These are phyloP conservation scores for Alternaria postmessia DNA, from an alignment of 2,329 filamentous ascomycete genomes.

Conservation along the genomic window DNA sequence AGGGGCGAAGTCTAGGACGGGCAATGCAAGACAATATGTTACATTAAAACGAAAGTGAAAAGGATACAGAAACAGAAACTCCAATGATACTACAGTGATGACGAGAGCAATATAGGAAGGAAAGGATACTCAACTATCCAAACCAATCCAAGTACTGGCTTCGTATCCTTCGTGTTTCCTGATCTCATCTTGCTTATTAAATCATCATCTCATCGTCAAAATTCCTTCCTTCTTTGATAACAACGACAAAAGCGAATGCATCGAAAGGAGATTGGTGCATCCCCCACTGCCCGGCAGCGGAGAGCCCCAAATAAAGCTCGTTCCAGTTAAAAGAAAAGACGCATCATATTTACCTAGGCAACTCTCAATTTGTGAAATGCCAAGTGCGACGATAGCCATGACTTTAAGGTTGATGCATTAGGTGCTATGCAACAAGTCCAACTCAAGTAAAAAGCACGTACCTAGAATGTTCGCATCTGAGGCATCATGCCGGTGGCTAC, in stretches of 20 bases:
- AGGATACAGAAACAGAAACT: not conserved
- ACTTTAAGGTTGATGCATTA: slow-evolving; percentile 5
- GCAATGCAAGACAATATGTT: slow-evolving; percentile 15
- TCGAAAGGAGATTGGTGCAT: not conserved
- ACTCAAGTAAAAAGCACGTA: slow-evolving; percentile 1
- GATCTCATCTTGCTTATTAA: slow-evolving; percentile 6
- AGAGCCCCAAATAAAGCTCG: not conserved
- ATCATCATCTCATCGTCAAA: slow-evolving; percentile 8
- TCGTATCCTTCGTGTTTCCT: not conserved
- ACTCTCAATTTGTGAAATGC: not conserved
- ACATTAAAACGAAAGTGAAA: slow-evolving; percentile 15
- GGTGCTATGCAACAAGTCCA: slow-evolving; percentile 10
- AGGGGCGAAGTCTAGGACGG: not conserved
- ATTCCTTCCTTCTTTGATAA: not conserved
- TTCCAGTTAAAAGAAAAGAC: slow-evolving; percentile 1
- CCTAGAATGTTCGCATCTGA: slow-evolving; percentile 43
- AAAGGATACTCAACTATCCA: slow-evolving; percentile 12
- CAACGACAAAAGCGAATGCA: not conserved
- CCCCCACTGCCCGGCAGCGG: slow-evolving; percentile 9
- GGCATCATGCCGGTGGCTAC: slow-evolving; percentile 35
- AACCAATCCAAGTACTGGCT: not conserved
- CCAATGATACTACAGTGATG: slow-evolving; percentile 5
- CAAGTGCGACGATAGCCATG: not conserved
- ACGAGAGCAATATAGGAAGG: slow-evolving; percentile 5
- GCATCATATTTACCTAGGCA: not conserved